phyloP scores from a whole-genome alignment of 495 filamentous ascomycete species.

The Neurospora sublineolata region DNA sequence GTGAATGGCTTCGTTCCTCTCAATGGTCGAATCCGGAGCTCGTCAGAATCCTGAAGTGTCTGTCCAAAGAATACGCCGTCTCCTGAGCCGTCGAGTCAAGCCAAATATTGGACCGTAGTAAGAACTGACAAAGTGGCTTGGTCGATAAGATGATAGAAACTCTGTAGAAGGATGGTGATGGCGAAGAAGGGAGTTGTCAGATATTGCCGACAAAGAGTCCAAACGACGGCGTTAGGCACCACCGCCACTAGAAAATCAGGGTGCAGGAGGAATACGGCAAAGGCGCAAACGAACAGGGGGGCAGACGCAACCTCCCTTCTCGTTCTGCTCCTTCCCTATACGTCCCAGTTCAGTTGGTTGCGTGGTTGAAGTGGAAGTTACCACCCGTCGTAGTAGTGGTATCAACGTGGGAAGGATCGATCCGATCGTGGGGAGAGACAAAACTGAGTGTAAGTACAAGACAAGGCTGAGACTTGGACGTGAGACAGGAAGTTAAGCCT shows the following conservation, averaged over 20 bases:
- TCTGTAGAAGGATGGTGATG: too few species aligned
- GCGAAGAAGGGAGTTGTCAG: neutral
- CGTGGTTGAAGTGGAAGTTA: neutral
- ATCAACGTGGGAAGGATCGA: neutral
- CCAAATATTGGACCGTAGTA: neutral
- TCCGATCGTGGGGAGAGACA: neutral
- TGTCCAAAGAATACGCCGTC: neutral
- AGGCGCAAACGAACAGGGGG: neutral
- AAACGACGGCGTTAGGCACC: neutral
- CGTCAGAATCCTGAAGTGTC: neutral
- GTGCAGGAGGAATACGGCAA: neutral
- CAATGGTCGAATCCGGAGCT: neutral
- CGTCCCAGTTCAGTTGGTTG: neutral
- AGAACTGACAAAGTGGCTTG: neutral
- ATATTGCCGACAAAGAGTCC: neutral
- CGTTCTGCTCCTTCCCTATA: neutral
- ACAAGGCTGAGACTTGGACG: neutral
- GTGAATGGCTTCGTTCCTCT: neutral
- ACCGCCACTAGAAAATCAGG: neutral
- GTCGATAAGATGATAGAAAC: neutral
- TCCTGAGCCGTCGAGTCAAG: neutral
- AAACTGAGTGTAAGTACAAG: neutral
- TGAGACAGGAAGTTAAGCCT: neutral
- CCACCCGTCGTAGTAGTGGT: neutral
- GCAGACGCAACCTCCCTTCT: neutral